phyloP scores from a whole-genome alignment of 2,329 filamentous ascomycete species.

The Emmonsiellopsis sp. region DNA sequence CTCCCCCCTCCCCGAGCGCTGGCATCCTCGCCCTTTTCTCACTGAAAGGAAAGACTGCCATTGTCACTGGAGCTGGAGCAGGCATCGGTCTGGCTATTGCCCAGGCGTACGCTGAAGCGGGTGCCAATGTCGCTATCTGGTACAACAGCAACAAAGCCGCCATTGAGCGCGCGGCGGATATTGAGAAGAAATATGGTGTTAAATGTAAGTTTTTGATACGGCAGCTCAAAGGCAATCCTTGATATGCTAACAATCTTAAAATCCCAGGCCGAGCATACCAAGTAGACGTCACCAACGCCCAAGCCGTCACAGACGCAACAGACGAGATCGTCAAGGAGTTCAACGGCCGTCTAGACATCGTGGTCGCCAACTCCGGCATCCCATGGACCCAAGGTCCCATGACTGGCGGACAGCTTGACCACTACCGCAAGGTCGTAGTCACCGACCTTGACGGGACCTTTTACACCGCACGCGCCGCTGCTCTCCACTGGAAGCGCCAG shows the following conservation, averaged over 20 bases:
- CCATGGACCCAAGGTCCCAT: slow-evolving; percentile 62
- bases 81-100: slow-evolving; percentile 61
- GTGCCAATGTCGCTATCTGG: slow-evolving; percentile 64
- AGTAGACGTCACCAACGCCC: slow-evolving; percentile 36
- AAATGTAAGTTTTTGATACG: slow-evolving; percentile 44
- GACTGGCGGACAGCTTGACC: slow-evolving; percentile 54
- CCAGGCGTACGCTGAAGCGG: slow-evolving; percentile 57
- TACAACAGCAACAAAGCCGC: slow-evolving; percentile 63
- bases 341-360: slow-evolving; percentile 65
- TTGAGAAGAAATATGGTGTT: slow-evolving; percentile 58
- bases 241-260: background rate
- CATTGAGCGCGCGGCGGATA: slow-evolving; percentile 51
- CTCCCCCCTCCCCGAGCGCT: slow-evolving; percentile 34
- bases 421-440: slow-evolving; percentile 58
- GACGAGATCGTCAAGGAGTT: slow-evolving; percentile 50
- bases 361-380: slow-evolving; percentile 71
- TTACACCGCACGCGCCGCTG: slow-evolving; percentile 65
- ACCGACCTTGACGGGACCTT: slow-evolving; percentile 70
- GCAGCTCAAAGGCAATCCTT: background rate
- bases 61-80: slow-evolving; percentile 60
- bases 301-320: slow-evolving; percentile 34
- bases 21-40: slow-evolving; percentile 59
- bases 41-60: slow-evolving; percentile 59
- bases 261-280: slow-evolving; percentile 40
- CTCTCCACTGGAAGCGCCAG: slow-evolving; percentile 60